Percentiles rank a stretch among this genome's conserved stretches.
phyloP scores from a whole-genome alignment of 2,329 filamentous ascomycete species.

The Epichloe uncinata region DNA sequence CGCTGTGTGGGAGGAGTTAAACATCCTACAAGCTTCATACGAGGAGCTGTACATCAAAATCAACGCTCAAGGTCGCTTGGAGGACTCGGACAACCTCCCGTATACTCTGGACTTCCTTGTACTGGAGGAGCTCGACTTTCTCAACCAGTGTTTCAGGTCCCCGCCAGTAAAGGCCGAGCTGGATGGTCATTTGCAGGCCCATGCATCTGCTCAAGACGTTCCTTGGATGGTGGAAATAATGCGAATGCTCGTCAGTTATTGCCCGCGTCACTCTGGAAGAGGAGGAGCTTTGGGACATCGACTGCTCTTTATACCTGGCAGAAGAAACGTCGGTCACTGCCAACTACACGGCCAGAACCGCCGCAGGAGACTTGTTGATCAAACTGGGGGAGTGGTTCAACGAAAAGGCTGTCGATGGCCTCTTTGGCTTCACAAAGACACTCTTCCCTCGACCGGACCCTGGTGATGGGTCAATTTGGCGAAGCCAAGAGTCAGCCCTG shows the following conservation, averaged over 20 bases:
- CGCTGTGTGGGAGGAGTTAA: constrained; percentile 80
- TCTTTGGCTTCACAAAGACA: constrained; percentile 62
- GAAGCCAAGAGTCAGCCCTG: constrained; percentile 63
- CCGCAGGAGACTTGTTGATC: constrained; percentile 81
- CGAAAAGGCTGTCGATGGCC: constrained; percentile 59
- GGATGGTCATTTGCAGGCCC: constrained; percentile 58
- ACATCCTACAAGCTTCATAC: constrained; percentile 57
- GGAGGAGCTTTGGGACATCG: constrained; percentile 90
- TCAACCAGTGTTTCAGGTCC: constrained; percentile 81
- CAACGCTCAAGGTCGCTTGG: constrained; percentile 74
- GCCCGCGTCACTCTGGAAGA: constrained; percentile 86
- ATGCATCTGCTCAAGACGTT: constrained; percentile 46
- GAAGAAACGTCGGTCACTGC: constrained; percentile 91
- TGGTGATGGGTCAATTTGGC: constrained; percentile 36
- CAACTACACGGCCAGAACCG: constrained; percentile 90
- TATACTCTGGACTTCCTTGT: constrained; percentile 92
- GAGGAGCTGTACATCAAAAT: constrained; percentile 74
- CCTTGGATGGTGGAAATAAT: constrained; percentile 82
- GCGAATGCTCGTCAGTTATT: constrained; percentile 69
- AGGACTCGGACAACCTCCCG: constrained; percentile 81
- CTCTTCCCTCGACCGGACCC: constrained; percentile 41
- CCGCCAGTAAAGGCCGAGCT: constrained; percentile 81
- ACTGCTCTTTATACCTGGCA: constrained; percentile 87
- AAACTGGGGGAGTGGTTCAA: constrained; percentile 91
- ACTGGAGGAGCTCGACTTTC: constrained; percentile 85